Evolutionary conservation across 176 grass and related monocot genomes (phyloP).

Genomic region (Pontederia crassipes): DNA sequence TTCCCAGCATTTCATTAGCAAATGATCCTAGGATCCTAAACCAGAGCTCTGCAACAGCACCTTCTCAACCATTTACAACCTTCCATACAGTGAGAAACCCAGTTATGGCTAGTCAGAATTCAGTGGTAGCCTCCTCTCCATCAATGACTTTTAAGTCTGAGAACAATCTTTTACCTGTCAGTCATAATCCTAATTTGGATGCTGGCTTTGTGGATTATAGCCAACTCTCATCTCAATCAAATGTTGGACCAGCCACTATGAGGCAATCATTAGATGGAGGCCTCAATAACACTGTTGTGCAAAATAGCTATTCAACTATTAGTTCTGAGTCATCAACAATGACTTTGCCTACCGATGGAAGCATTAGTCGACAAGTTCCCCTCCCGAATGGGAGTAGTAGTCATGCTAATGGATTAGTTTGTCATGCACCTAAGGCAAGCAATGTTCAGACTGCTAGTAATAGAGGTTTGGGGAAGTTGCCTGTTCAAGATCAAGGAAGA

Average conservation of each 20-base stretch:
- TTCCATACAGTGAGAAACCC: conserved; percentile 36
- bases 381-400: conserved; percentile 5
- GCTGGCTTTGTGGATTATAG: conserved; percentile 33
- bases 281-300: conserved; percentile 1
- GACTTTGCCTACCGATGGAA: conserved; percentile 12
- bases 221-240: conserved; percentile 44
- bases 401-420: conserved; percentile 23
- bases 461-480: conserved; percentile 29
- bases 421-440: conserved; percentile 27
- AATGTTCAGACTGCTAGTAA: conserved; percentile 32
- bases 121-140: conserved; percentile 32
- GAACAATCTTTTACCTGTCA: conserved; percentile 26
- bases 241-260: conserved; percentile 49
- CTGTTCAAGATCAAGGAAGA: conserved; percentile 46
- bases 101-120: conserved; percentile 32
- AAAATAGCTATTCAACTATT: conserved; percentile 5
- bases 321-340: not conserved
- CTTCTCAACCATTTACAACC: conserved; percentile 42
- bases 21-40: conserved; percentile 31
- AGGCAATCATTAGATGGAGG: conserved; percentile 47
- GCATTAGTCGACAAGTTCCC: conserved; percentile 10
- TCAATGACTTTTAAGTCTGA: conserved; percentile 32
- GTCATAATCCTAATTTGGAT: conserved; percentile 36
- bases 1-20: conserved; percentile 28
- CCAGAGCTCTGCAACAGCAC: conserved; percentile 26